Conservation (phyloP, 257 asterid species). For the Dorcoceras hygrometricum region DNA sequence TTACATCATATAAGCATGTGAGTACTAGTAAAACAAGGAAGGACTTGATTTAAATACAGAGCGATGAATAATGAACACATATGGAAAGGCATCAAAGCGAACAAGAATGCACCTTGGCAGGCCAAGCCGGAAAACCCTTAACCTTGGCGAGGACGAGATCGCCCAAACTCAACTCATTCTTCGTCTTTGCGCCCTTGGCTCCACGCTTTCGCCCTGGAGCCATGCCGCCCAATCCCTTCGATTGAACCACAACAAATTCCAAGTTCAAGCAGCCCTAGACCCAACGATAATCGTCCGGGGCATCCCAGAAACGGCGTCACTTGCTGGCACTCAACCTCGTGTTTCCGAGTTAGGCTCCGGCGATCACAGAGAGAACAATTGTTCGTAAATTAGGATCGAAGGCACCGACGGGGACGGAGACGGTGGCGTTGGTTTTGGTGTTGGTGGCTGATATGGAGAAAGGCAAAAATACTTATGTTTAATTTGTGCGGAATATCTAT, state of each 20-base stretch:
- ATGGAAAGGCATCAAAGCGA: constrained; percentile 5
- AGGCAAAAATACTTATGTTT: not conserved
- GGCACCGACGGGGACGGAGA: constrained; percentile 28
- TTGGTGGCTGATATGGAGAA: too few relatives aligned
- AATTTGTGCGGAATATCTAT: not conserved
- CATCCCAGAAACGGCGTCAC: constrained; percentile 30
- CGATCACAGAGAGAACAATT: constrained; percentile 25
- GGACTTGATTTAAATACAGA: constrained; percentile 1
- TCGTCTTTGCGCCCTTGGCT: constrained; percentile 52
- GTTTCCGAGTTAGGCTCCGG: constrained; percentile 11
- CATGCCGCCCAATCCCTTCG: constrained; percentile 39
- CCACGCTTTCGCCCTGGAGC: constrained; percentile 80
- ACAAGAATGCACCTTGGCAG: constrained; percentile 70
- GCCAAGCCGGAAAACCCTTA: constrained; percentile 93
- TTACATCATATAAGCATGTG: not conserved
- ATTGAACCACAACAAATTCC: constrained; percentile 9
- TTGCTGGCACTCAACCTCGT: constrained; percentile 10
- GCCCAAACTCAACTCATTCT: constrained; percentile 62
- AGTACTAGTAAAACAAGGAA: not conserved
- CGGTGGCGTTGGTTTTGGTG: too few relatives aligned
- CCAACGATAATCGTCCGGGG: constrained; percentile 21
- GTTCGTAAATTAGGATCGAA: constrained; percentile 13
- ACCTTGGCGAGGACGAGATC: constrained; percentile 95
- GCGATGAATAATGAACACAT: constrained; percentile 10
- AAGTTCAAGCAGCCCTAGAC: constrained; percentile 30